phyloP scores from a whole-genome alignment of 176 grass and related monocot species.

The barley (Hordeum vulgare) region DNA sequence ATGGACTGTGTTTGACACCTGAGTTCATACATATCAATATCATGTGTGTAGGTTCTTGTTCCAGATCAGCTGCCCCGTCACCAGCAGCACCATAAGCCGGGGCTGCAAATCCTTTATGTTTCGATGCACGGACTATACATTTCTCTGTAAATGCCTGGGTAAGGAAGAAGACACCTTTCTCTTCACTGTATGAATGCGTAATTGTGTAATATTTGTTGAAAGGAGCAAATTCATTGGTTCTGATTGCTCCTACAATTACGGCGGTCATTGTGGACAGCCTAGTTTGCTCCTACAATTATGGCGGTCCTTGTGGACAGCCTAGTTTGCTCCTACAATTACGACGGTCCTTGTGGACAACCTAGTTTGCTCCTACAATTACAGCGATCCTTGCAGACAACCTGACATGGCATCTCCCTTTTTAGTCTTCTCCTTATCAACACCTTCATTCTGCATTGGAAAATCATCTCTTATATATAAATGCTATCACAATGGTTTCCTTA shows the following conservation, averaged over 20 bases:
- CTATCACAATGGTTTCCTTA: not conserved
- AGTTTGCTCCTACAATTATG: too few relatives aligned
- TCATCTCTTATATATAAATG: not conserved
- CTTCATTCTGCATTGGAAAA: not conserved
- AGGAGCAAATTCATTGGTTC: not conserved
- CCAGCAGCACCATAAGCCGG: constrained; percentile 10
- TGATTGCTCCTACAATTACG: not conserved
- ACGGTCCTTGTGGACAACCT: not conserved
- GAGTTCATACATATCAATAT: not conserved
- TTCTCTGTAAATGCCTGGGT: constrained; percentile 94
- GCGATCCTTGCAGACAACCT: not conserved
- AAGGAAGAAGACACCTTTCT: constrained; percentile 4
- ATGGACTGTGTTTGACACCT: not conserved
- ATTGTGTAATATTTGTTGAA: not conserved
- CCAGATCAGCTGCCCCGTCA: constrained; percentile 23
- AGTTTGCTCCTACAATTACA: not conserved
- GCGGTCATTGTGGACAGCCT: too few relatives aligned
- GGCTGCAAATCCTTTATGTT: constrained; percentile 44
- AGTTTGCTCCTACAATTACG: too few relatives aligned
- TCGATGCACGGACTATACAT: constrained; percentile 67
- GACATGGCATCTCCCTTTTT: not conserved
- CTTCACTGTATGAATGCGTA: not conserved
- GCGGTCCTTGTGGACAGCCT: too few relatives aligned
- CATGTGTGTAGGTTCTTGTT: constrained; percentile 50
- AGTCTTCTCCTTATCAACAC: not conserved